These are phyloP conservation scores for Lentinula raphanica DNA, from an alignment of 768 basidiomycete species.

Conservation along the genomic window DNA sequence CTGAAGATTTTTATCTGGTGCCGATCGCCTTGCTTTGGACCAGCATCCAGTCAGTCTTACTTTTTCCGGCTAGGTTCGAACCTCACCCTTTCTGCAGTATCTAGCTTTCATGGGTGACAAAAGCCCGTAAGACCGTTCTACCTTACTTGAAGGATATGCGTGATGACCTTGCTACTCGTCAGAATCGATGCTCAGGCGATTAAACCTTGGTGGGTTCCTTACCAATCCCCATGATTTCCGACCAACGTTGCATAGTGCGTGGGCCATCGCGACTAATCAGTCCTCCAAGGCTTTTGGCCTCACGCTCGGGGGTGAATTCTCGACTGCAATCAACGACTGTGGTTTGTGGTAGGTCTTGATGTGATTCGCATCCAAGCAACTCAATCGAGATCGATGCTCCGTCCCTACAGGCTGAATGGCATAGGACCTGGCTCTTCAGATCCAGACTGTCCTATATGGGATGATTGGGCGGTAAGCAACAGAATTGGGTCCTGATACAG, in stretches of 20 bases:
- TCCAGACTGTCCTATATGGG: conserved; percentile 35
- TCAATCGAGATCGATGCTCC: background rate
- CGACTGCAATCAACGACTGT: conserved; percentile 73
- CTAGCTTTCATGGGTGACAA: conserved; percentile 38
- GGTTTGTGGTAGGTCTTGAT: conserved; percentile 47
- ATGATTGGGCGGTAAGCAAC: conserved; percentile 37
- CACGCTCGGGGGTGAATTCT: conserved; percentile 79
- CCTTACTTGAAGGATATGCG: conserved; percentile 1
- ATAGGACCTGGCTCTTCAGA: conserved; percentile 32
- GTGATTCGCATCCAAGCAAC: background rate
- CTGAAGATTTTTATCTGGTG: conserved; percentile 64
- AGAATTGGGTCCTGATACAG: background rate
- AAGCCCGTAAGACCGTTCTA: conserved; percentile 30
- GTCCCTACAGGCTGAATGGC: conserved; percentile 37
- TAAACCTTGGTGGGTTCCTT: conserved; percentile 36
- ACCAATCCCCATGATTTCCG: conserved; percentile 8
- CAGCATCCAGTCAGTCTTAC: conserved; percentile 64
- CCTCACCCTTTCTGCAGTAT: conserved; percentile 30
- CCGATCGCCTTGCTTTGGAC: conserved; percentile 74
- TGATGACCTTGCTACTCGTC: conserved; percentile 3
- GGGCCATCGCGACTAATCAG: conserved; percentile 47
- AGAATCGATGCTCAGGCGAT: conserved; percentile 35
- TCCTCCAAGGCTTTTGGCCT: conserved; percentile 75
- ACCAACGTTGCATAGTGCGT: conserved; percentile 25
- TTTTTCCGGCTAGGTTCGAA: conserved; percentile 33